Base-by-base conservation (phyloP, 177 flowering plant genomes). In the Vitis hybrid region DNA sequence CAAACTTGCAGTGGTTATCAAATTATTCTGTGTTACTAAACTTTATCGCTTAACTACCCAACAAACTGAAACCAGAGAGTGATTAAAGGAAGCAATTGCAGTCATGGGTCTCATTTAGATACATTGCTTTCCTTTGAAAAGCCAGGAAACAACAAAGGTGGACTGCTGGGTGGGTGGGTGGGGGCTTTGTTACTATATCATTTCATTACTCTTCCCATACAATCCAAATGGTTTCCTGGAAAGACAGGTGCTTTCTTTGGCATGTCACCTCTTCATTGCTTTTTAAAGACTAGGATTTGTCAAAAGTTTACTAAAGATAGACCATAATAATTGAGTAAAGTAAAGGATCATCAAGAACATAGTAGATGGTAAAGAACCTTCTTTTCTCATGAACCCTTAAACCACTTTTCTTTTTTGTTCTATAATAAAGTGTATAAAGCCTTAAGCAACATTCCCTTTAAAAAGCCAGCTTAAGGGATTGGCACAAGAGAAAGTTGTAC, bases 321-420 rank as follows among this genome's bases (percentile, higher is more conserved):
- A 30, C 26, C 12, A 26, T 32, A 11, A 30, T 60, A 30, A 26
- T 26, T 60, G 12, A 60, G 9, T 11, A 9, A 14, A 60, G 32
- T n/a, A 57, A 7, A 19, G 7, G 12, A 57, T n/a, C 59, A 56
- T 19, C 59, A 56, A 15, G 59, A n/a, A 56, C 1, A 18, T 56
- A 10, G 59, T 18, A 56, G 59, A 56, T 57, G 48, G 48, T 26
- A 21, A 57, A 60, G 63, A 60, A 60, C 48, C 63, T 60, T 60
- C 63, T 26, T 30, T n/a, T 11, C 7, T 5, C 13, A 11, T 11
- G 9, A 39, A 39, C 48, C 48, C 48, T 39, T 39, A 6, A 39
- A 39, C 48, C 48, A 6, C 63, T 6, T 30, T 17, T 26, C 39
- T 1, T 21, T 57, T 18, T 55, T 17, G 8, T 14, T 54, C 56